These are phyloP conservation scores for Ceratocystis destructans DNA, from an alignment of 2,329 filamentous ascomycete genomes.

Conservation along the genomic window DNA sequence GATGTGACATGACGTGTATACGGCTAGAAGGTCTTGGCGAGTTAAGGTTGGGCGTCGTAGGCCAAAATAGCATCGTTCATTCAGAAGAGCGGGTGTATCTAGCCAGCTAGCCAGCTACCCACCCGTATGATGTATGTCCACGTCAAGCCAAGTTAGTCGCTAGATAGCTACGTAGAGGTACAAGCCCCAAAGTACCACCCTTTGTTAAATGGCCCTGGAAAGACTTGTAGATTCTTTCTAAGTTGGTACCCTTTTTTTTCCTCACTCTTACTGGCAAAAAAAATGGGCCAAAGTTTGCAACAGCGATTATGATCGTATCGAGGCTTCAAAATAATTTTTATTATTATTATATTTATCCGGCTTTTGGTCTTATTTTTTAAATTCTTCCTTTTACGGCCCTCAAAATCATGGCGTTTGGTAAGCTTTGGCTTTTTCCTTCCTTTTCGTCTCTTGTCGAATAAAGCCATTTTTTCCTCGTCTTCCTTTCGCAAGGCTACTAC, in stretches of 20 bases:
- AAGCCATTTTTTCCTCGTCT: neutral
- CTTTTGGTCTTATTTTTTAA: neutral
- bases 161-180: too few relatives aligned
- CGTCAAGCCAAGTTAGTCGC: too few relatives aligned
- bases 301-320: neutral
- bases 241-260: neutral
- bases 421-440: neutral
- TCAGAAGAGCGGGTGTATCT: too few relatives aligned
- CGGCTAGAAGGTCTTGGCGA: neutral
- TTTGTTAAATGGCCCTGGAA: neutral
- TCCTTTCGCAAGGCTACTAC: neutral
- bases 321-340: neutral
- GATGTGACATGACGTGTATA: neutral
- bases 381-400: neutral
- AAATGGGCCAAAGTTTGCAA: slow-evolving; percentile 4
- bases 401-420: neutral
- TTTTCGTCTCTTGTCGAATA: neutral
- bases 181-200: too few relatives aligned
- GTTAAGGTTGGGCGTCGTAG: neutral
- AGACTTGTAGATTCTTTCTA: neutral
- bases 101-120: too few relatives aligned
- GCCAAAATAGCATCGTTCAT: neutral
- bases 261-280: neutral
- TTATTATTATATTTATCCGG: neutral
- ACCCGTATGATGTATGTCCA: too few relatives aligned